A percentile compares a stretch with the other conserved stretches of the same genome.
These are phyloP conservation scores for Citrus medica DNA, from an alignment of 345 rosid species.

Conservation along the genomic window DNA sequence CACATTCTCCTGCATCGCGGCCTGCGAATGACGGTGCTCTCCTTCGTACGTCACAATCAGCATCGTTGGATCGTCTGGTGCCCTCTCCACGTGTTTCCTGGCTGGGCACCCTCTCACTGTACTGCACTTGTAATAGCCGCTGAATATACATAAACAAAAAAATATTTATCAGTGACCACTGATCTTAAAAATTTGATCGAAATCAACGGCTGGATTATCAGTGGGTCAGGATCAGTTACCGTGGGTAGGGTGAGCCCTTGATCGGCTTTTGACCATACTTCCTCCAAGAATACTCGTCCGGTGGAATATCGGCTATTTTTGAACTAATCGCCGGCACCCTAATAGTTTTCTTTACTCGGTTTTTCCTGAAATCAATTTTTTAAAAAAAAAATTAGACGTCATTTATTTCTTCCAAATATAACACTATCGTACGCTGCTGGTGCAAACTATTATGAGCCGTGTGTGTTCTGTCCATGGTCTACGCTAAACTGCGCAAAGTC, in stretches of 20 bases:
- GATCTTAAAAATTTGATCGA: background rate
- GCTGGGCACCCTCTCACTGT: conserved; percentile 86
- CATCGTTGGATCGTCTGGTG: conserved; percentile 79
- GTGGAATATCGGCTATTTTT: conserved; percentile 89
- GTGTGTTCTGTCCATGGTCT: background rate
- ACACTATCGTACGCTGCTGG: background rate
- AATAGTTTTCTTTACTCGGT: conserved; percentile 62
- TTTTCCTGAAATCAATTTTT: conserved; percentile 42
- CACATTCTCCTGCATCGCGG: conserved; percentile 49
- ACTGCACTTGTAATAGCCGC: conserved; percentile 96
- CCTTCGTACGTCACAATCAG: conserved; percentile 90
- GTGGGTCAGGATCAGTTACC: conserved; percentile 41
- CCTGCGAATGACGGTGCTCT: conserved; percentile 70
- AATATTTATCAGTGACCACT: background rate
- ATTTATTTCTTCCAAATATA: background rate
- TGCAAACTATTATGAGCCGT: background rate
- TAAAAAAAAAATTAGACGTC: background rate
- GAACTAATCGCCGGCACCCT: conserved; percentile 88
- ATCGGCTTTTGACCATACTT: conserved; percentile 98
- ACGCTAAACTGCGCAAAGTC: background rate
- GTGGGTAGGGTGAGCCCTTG: conserved; percentile 93
- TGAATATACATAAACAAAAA: conserved; percentile 9
- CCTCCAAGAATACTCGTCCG: conserved; percentile 93
- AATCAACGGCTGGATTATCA: conserved; percentile 9
- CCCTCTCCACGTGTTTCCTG: conserved; percentile 95